These are phyloP conservation scores for Acacia acuminata DNA, from an alignment of 306 rosid genomes.

Conservation along the genomic window DNA sequence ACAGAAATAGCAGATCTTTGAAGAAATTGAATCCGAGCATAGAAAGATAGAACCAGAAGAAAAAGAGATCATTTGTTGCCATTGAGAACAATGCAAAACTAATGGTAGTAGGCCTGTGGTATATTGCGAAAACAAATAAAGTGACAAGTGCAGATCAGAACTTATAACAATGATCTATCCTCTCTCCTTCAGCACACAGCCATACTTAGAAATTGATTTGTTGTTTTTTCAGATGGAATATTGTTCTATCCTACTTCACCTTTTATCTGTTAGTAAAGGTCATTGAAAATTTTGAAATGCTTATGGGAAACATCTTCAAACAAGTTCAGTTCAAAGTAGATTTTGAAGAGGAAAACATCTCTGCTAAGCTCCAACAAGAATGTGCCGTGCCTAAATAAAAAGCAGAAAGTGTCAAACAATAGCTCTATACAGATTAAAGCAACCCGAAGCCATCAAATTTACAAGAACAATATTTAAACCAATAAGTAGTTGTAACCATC, in stretches of 20 bases:
- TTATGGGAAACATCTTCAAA: neutral
- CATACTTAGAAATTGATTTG: neutral
- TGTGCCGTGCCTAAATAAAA: neutral
- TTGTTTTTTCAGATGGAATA: neutral
- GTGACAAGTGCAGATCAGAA: neutral
- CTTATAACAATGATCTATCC: neutral
- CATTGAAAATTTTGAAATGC: neutral
- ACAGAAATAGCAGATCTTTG: neutral
- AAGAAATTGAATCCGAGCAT: neutral
- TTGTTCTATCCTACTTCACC: neutral
- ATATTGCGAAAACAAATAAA: neutral
- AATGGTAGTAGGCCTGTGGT: neutral
- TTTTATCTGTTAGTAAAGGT: neutral
- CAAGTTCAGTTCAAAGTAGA: neutral
- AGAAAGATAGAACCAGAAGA: neutral
- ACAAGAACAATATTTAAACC: constrained; percentile 1
- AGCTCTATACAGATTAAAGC: constrained; percentile 1
- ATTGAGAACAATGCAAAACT: neutral
- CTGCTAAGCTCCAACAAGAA: neutral
- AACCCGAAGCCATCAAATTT: neutral
- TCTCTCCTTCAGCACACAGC: neutral
- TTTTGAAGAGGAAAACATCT: neutral
- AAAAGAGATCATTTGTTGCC: neutral
- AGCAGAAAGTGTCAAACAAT: neutral
- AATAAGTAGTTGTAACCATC: neutral